phyloP scores from a whole-genome alignment of 768 basidiomycete genomes.

The Lentinus tigrinus region DNA sequence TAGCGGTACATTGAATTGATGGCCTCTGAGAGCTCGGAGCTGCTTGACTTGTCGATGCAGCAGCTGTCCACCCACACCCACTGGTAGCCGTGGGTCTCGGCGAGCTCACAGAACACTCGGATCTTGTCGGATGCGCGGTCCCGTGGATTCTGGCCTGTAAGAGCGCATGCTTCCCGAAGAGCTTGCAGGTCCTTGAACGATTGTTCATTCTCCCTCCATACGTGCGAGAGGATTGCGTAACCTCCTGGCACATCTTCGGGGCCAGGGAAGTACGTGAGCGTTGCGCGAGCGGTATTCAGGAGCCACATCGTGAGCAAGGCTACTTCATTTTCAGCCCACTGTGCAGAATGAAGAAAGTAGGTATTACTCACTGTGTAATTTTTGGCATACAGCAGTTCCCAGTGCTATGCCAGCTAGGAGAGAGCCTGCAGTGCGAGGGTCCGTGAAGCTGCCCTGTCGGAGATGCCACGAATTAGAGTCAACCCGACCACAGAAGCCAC shows the following conservation, averaged over 20 bases:
- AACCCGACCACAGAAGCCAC: no score
- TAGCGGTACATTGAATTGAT: background rate
- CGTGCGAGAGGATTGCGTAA: slow-evolving; percentile 8
- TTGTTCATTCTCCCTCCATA: background rate
- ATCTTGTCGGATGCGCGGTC: background rate
- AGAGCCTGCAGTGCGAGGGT: no score
- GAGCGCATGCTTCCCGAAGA: background rate
- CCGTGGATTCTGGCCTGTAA: background rate
- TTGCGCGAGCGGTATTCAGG: background rate
- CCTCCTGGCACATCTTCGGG: background rate
- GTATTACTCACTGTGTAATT: no score
- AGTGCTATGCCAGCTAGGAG: no score
- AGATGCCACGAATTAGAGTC: no score
- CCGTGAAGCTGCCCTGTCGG: no score
- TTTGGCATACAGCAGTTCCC: no score
- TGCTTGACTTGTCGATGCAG: background rate
- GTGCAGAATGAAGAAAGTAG: no score
- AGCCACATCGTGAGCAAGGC: no score
- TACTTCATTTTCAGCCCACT: no score
- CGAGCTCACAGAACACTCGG: background rate
- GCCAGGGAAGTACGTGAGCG: background rate
- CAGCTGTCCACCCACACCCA: background rate
- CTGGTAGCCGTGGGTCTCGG: background rate
- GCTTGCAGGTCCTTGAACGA: background rate
- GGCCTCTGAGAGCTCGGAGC: background rate